A percentile compares a stretch with the other conserved stretches of the same genome.
These are phyloP conservation scores for Trapa incisa DNA, from an alignment of 345 rosid species.

Conservation along the genomic window DNA sequence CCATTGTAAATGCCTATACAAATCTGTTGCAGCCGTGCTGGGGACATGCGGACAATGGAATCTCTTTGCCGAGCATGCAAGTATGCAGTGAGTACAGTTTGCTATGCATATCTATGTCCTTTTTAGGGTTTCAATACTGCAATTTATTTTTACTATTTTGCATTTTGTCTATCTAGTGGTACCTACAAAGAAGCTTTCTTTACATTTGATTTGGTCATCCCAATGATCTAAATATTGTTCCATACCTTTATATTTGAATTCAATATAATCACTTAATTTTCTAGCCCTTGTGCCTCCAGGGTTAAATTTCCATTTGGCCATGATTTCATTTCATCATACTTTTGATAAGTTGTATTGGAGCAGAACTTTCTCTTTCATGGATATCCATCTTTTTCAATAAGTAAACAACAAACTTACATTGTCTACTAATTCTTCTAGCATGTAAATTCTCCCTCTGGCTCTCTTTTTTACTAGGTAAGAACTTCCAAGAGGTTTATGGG, in stretches of 20 bases:
- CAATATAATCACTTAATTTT: neutral
- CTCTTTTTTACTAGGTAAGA: slow-evolving; percentile 37
- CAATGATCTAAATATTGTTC: no score
- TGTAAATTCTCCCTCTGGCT: neutral
- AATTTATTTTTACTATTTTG: no score
- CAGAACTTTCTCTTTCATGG: no score
- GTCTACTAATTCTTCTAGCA: neutral
- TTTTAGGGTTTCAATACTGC: neutral
- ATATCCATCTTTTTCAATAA: no score
- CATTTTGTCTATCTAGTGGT: neutral
- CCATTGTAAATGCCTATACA: slow-evolving; percentile 14
- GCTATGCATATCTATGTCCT: neutral
- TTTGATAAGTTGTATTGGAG: no score
- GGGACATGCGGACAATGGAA: slow-evolving; percentile 99
- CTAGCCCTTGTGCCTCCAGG: neutral
- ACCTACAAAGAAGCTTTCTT: neutral
- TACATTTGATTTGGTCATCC: no score
- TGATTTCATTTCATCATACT: neutral
- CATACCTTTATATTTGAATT: neutral
- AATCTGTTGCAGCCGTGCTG: slow-evolving; percentile 71
- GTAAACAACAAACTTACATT: neutral
- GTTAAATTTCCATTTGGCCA: neutral
- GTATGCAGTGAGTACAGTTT: slow-evolving; percentile 73
- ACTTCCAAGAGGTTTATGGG: slow-evolving; percentile 94
- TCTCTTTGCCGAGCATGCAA: slow-evolving; percentile 99